Base-by-base conservation (phyloP, 768 basidiomycete species). In the Auriculariales sp. region DNA sequence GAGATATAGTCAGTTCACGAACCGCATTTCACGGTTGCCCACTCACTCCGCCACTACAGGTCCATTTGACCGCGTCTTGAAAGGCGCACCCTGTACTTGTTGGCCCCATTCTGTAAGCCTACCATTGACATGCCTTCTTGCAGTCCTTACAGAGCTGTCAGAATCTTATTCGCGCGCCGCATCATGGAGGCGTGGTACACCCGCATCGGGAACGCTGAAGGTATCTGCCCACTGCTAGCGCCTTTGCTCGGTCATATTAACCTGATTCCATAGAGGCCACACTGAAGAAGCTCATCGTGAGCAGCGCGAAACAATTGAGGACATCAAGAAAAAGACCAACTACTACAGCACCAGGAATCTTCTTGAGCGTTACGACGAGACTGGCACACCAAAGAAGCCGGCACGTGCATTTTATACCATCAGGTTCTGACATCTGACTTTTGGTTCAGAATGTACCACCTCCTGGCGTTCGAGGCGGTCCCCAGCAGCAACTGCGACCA, bases 281-380 rank as follows among this genome's bases (percentile, higher is more conserved):
- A 2, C 71, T 98, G 15, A 81, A 82, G 50, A 63, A 64, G 1
- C 68, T 92, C 3, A 72, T 84, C 59, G 83, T 81, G 59, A 83
- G 58, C 90, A 93, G 54, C 81, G 87, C 17, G 71, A 73, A 22
- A 91, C 87, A 59, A 76, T 99, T 31, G 91, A 94, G 54, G 93
- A 95, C 56, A 88, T 98, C 56, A 99, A 99, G 73, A 90, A 91
- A 69, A 91, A 87, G 62, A 97, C 93, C 2, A 94, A 97, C 57
- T 99, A 88, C 64, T 89, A 99, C 61, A 78, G 78, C 10, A 99
- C 92, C 27, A 81, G 86, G 48, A 88, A 83, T 57, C 71, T 99
- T 39, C 71, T 99, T 15, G 90, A 94, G 61, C 78, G 80, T 51
- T 97, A 95, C 58, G 94, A 94, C 54, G 86, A 85, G 31, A 58